Evolutionary conservation across 2,329 filamentous ascomycete genomes (phyloP).

Genomic region (Epichloe baconii): DNA sequence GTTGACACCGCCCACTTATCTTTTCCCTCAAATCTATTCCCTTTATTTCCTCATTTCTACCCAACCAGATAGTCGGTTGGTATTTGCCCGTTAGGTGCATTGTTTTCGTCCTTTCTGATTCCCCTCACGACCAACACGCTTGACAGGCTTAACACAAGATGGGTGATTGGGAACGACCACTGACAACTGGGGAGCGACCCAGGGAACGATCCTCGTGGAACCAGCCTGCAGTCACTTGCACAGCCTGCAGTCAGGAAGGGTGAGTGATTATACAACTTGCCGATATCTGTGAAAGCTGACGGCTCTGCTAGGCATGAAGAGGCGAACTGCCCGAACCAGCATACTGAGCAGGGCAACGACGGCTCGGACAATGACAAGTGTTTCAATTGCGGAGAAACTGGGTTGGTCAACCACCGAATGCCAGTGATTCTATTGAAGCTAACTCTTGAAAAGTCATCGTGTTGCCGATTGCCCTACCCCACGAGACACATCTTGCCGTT

Average conservation of each 20-base stretch:
- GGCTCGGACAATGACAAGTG: slow-evolving; percentile 18
- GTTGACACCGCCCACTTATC: neutral
- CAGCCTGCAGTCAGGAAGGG: slow-evolving; percentile 7
- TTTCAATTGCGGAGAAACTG: slow-evolving; percentile 24
- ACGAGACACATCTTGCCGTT: slow-evolving; percentile 23
- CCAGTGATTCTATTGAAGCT: neutral
- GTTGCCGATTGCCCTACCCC: slow-evolving; percentile 24
- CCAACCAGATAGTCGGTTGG: neutral
- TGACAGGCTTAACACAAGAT: neutral
- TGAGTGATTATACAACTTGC: neutral
- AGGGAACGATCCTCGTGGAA: neutral
- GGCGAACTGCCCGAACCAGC: slow-evolving; percentile 5
- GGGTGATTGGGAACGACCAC: slow-evolving; percentile 1
- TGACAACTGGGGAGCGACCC: slow-evolving; percentile 3
- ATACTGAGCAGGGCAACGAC: neutral
- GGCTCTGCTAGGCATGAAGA: slow-evolving; percentile 3
- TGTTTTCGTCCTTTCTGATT: neutral
- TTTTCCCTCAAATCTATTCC: neutral
- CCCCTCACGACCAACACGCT: neutral
- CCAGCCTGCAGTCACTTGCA: slow-evolving; percentile 1
- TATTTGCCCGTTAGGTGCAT: neutral
- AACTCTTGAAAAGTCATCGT: slow-evolving; percentile 13
- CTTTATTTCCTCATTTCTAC: neutral
- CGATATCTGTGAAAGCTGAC: neutral
- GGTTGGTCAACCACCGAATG: slow-evolving; percentile 13